Percentiles rank a stretch among this genome's conserved stretches.
Evolutionary conservation across 2,329 filamentous ascomycete species (phyloP).

Genomic region (Hymenoscyphus scutula): DNA sequence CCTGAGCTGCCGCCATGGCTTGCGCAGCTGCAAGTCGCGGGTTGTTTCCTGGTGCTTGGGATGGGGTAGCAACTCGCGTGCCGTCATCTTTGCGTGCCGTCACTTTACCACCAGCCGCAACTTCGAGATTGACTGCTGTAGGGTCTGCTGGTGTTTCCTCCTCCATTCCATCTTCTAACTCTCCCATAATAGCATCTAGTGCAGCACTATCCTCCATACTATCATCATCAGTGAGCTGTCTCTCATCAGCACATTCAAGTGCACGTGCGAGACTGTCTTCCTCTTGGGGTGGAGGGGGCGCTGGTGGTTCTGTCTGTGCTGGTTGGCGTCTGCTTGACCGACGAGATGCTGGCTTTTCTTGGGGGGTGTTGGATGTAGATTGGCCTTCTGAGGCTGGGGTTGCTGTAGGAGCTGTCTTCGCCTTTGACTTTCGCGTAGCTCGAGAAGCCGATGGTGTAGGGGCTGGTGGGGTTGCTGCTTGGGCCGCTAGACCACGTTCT

Average conservation of each 20-base stretch:
- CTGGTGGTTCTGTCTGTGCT: slow-evolving; percentile 50
- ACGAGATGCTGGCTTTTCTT: slow-evolving; percentile 58
- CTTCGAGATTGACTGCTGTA: slow-evolving; percentile 86
- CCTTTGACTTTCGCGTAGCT: slow-evolving; percentile 39
- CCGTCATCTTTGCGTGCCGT: slow-evolving; percentile 92
- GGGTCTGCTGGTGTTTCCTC: slow-evolving; percentile 74
- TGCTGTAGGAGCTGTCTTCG: slow-evolving; percentile 45
- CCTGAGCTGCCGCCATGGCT: slow-evolving; percentile 38
- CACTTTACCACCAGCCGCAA: slow-evolving; percentile 81
- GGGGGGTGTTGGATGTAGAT: slow-evolving; percentile 43
- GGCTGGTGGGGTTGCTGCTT: slow-evolving; percentile 38
- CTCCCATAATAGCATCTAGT: slow-evolving; percentile 85
- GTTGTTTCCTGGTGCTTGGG: slow-evolving; percentile 53
- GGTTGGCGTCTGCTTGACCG: slow-evolving; percentile 62
- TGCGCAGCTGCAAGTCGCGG: slow-evolving; percentile 41
- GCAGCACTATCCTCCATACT: slow-evolving; percentile 62
- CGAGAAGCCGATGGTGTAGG: slow-evolving; percentile 39
- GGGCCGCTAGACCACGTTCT: slow-evolving; percentile 30
- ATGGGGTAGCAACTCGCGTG: slow-evolving; percentile 79
- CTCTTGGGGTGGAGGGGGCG: slow-evolving; percentile 53
- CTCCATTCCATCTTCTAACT: slow-evolving; percentile 80
- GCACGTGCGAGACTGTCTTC: slow-evolving; percentile 65
- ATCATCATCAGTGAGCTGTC: slow-evolving; percentile 73
- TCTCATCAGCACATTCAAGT: slow-evolving; percentile 91
- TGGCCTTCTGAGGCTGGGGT: slow-evolving; percentile 43